Evolutionary conservation across 2,329 filamentous ascomycete genomes (phyloP).

Genomic region (Epichloe elymi): DNA sequence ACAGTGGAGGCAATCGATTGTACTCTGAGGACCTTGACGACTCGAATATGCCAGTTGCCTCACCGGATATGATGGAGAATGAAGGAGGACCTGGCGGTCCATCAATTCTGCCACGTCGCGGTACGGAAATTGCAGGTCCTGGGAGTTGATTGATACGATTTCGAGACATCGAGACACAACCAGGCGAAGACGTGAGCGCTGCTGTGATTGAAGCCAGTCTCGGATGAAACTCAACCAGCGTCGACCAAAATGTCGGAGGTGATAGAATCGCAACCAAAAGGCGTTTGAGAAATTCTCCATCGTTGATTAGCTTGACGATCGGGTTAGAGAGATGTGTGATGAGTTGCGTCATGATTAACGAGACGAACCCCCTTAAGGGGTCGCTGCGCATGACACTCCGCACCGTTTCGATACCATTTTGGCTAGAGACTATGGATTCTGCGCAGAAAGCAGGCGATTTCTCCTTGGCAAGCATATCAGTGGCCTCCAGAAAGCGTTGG

Average conservation of each 20-base stretch:
- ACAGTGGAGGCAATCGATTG: slow-evolving; percentile 9
- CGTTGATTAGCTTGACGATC: too few relatives aligned
- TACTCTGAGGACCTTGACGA: slow-evolving; percentile 24
- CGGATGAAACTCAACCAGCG: too few relatives aligned
- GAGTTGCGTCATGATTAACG: too few relatives aligned
- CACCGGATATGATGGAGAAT: slow-evolving; percentile 11
- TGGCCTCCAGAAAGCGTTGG: slow-evolving; percentile 8
- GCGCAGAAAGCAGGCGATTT: slow-evolving; percentile 4
- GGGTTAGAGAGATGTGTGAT: too few relatives aligned
- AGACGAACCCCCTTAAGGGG: neutral
- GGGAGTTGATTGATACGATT: slow-evolving; percentile 3
- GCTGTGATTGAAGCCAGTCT: too few relatives aligned
- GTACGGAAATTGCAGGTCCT: neutral
- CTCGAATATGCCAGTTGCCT: slow-evolving; percentile 20
- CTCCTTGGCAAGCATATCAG: slow-evolving; percentile 3
- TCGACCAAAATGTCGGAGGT: too few relatives aligned
- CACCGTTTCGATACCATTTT: slow-evolving; percentile 3
- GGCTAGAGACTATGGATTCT: slow-evolving; percentile 5
- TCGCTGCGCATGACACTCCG: slow-evolving; percentile 6
- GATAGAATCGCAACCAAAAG: too few relatives aligned
- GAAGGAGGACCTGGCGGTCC: slow-evolving; percentile 12
- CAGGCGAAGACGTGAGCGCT: slow-evolving; percentile 5
- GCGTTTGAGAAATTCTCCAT: too few relatives aligned
- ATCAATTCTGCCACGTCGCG: slow-evolving; percentile 9
- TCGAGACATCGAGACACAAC: slow-evolving; percentile 10